phyloP scores from a whole-genome alignment of 371 early-diverging fungal species.

The Amoeboaphelidium protococcarum region DNA sequence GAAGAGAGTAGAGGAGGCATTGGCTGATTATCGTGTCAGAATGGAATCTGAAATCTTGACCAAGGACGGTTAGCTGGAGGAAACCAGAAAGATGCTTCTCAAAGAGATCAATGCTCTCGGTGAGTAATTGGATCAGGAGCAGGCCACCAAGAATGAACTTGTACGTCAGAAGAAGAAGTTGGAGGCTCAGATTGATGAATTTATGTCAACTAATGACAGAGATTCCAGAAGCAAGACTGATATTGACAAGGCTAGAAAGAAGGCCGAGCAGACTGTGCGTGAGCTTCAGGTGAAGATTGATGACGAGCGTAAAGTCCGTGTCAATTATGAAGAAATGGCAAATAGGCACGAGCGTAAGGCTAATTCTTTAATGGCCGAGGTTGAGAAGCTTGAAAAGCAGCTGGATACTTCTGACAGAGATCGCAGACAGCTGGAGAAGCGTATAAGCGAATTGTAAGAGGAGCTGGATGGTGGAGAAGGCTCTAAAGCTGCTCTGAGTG shows the following conservation, averaged over 20 bases:
- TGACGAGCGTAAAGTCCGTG: constrained; percentile 27
- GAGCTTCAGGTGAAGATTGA: constrained; percentile 33
- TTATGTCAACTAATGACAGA: constrained; percentile 21
- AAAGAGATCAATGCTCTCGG: constrained; percentile 45
- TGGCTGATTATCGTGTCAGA: constrained; percentile 28
- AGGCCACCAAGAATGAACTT: constrained; percentile 21
- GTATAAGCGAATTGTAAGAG: constrained; percentile 28
- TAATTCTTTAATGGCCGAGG: constrained; percentile 28
- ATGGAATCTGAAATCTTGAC: constrained; percentile 29
- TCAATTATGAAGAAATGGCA: constrained; percentile 42
- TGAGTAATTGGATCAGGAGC: constrained; percentile 35
- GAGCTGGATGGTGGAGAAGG: constrained; percentile 29
- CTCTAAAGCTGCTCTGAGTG: constrained; percentile 21
- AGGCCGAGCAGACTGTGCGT: constrained; percentile 19
- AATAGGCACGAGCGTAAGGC: constrained; percentile 47
- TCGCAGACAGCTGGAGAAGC: constrained; percentile 31
- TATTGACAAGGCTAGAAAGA: constrained; percentile 2
- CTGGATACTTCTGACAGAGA: constrained; percentile 26
- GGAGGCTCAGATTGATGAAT: constrained; percentile 30
- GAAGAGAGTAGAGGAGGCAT: constrained; percentile 26
- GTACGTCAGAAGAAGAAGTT: constrained; percentile 26
- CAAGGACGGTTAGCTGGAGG: constrained; percentile 39
- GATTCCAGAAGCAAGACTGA: constrained; percentile 32
- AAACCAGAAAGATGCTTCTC: constrained; percentile 35
- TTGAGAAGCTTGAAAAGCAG: constrained; percentile 31